These are phyloP conservation scores for Lentinula aciculospora DNA, from an alignment of 768 basidiomycete species.

Conservation along the genomic window DNA sequence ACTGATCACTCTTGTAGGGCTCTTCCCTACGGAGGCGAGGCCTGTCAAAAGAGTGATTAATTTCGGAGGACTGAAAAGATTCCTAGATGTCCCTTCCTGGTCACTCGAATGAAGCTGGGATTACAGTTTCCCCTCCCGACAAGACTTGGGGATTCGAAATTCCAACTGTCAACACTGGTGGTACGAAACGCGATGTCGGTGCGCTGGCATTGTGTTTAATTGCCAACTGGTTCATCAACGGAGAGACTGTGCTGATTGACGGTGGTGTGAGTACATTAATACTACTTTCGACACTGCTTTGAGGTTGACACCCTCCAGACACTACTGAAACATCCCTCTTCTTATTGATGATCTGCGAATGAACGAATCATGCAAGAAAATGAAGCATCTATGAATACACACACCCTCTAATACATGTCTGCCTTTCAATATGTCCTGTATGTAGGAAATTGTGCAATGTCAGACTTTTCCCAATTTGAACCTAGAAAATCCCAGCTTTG, in stretches of 20 bases:
- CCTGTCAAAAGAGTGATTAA: background rate
- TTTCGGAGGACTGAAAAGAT: background rate
- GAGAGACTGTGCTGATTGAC: constrained; percentile 43
- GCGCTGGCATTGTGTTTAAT: constrained; percentile 36
- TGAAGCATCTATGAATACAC: background rate
- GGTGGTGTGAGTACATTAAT: constrained; percentile 33
- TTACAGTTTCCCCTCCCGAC: constrained; percentile 15
- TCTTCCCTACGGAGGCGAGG: constrained; percentile 25
- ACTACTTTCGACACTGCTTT: background rate
- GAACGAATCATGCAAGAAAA: background rate
- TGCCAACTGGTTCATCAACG: constrained; percentile 43
- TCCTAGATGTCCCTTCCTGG: constrained; percentile 24
- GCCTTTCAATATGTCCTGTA: background rate
- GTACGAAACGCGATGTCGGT: constrained; percentile 37
- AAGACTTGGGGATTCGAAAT: constrained; percentile 23
- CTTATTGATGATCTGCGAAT: constrained; percentile 18
- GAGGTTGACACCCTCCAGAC: constrained; percentile 16
- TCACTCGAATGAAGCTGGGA: constrained; percentile 18
- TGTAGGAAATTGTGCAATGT: background rate
- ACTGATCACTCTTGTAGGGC: constrained; percentile 12
- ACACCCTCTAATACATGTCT: background rate
- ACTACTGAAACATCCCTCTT: constrained; percentile 30
- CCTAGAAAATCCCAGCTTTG: background rate
- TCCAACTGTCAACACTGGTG: constrained; percentile 27
- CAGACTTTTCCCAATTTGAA: background rate